phyloP scores from a whole-genome alignment of 1,284 basidiomycete species.

The Marasmius sp. region DNA sequence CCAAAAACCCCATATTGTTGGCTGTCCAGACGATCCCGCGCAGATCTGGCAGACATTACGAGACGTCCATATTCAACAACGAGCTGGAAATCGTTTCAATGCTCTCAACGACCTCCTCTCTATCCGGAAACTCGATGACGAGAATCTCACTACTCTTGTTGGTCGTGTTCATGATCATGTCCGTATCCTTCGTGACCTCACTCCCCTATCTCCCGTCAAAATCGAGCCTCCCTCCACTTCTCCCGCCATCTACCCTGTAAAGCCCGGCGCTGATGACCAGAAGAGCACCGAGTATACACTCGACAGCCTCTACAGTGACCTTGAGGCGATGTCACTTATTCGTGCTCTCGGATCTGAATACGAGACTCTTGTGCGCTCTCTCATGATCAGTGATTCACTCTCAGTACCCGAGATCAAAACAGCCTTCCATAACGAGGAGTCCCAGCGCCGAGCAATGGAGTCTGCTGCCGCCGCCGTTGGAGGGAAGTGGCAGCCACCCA shows the following conservation, averaged over 20 bases:
- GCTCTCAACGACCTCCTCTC: conserved; percentile 9
- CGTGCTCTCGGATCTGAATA: conserved; percentile 18
- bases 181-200: not conserved
- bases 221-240: no score
- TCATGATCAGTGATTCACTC: conserved; percentile 14
- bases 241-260: not conserved
- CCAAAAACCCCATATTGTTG: not conserved
- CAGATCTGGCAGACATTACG: not conserved
- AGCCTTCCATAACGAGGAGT: conserved; percentile 10
- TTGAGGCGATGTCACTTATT: conserved; percentile 21
- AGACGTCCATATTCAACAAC: not conserved
- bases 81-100: conserved; percentile 6
- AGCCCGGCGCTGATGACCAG: no score
- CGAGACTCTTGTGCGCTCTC: conserved; percentile 16
- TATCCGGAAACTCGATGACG: conserved; percentile 6
- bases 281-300: no score
- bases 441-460: not conserved
- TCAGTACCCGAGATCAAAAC: not conserved
- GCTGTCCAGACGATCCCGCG: not conserved
- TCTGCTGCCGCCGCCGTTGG: conserved; percentile 1
- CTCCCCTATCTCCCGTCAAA: no score
- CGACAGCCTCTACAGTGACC: conserved; percentile 22
- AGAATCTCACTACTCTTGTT: conserved; percentile 2
- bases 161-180: not conserved
- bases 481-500: no score